Base-by-base conservation (phyloP, 768 basidiomycete species). In the Auriscalpium microsporum region DNA sequence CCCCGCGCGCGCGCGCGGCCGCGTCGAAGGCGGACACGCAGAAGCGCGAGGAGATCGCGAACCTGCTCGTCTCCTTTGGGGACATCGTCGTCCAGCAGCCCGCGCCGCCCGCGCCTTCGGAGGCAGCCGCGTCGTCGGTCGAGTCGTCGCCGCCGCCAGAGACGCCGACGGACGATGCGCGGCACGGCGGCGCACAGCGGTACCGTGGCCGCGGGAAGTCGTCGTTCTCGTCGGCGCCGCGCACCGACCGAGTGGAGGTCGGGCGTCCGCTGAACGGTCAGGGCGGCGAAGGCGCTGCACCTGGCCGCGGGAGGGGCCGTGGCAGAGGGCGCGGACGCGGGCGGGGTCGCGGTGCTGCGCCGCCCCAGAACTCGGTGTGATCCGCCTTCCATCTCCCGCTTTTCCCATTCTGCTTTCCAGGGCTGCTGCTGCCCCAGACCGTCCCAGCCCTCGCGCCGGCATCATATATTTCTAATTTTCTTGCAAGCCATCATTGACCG, bases 51-150 rank as follows among this genome's bases (percentile, higher is more conserved):
- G 81, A 84, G 57, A 75, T 84, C 54, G 64, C 76, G 52, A 76
- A 77, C 56, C 70, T 86, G 11, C 64, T 87, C 53, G 73, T 74
- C 67, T 73, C 68, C 40, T 78, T 69, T 57, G 81, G 81, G 14
- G 73, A 73, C 16, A 78, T 79, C 63, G 75, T 4, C 48, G 44
- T 14, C 21, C 34, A 17, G 16, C 48, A 10, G 11, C 45, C 42
- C 16, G 11, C 75, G 4, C 74, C 75, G n/a, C 75, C 76, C 52
- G 67, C 72, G 35, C 71, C 72, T 14, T 66, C 68, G 36, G 61
- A 58, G 38, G 62, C 54, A 3, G 14, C 45, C 37, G 34, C 62
- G 56, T 13, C 17, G 34, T 44, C 45, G 56, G 53, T 4, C 58
- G 40, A 10, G 9, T 21, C 8, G 10, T 55, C 45, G 35, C 50